Base-by-base conservation (phyloP, 495 filamentous ascomycete species). In the Lichina pygmaea region DNA sequence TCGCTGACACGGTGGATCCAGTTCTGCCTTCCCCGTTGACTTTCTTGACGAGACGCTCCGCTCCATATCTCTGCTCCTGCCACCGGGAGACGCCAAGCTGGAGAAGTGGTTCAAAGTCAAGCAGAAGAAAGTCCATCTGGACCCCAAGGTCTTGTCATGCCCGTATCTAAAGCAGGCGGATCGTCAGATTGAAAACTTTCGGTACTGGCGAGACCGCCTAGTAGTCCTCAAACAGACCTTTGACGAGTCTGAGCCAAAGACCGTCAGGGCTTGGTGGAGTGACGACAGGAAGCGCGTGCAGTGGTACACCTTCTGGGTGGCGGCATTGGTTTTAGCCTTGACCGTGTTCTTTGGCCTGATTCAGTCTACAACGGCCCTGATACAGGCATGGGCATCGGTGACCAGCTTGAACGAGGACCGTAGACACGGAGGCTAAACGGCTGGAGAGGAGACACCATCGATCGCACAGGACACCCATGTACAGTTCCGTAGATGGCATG, bases 221-320 rank as follows among this genome's bases (percentile, higher is more conserved):
- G 55, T 67, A 1, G 57, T 67, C 3, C 55, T 75, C 30, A 68
- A 72, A 49, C 53, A 66, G 44, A 57, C 55, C 0, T 72, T 65
- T 44, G 70, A 75, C 49, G 58, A 73, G 34, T 51, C 66, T 0
- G 52, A 55, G 33, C 69, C 70, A 11, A 50, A 46, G 7, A 66
- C 48, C 2, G 41, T 72, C 0, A 51, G 48, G 3, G 64, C 72
- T 50, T 67, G 63, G 62, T 71, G 67, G 65, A 50, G 57, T 34
- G 67, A 73, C 51, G 48, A 66, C 44, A 52, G 70, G 5, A 66
- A 67, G 44, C 55, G 58, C 8, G 57, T 61, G 0, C 64, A 71
- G 50, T 72, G 66, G 64, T 70, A 66, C 45, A 66, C 65, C 7
- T 67, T 71, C 41, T 73, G 69, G 69, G 58, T 68, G 8, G 68